phyloP scores from a whole-genome alignment of 2,329 filamentous ascomycete genomes.

The Ceratocystis albifundus region DNA sequence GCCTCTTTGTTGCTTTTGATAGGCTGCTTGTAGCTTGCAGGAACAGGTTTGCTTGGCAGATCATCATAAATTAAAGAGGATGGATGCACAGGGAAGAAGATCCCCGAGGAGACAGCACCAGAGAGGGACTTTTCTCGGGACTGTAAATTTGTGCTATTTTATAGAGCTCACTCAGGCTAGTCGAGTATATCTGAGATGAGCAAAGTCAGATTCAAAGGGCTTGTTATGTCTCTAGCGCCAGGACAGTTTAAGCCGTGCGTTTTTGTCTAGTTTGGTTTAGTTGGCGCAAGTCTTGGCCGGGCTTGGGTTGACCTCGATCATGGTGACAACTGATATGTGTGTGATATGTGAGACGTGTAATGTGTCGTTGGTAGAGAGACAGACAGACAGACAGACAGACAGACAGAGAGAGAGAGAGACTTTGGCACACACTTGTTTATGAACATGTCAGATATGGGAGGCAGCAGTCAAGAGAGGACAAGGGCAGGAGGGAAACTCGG shows the following conservation, averaged over 20 bases:
- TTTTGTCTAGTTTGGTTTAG: background rate
- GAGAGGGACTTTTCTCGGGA: background rate
- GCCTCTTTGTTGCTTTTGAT: background rate
- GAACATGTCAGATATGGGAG: background rate
- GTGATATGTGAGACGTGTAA: background rate
- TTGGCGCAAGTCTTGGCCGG: background rate
- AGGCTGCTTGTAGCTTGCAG: background rate
- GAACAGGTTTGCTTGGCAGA: constrained; percentile 2
- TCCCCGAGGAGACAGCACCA: background rate
- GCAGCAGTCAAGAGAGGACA: background rate
- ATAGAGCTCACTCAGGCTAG: too few relatives aligned
- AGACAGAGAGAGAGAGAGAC: too few relatives aligned
- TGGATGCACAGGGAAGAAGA: background rate
- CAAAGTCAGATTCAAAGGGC: background rate
- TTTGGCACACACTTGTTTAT: too few relatives aligned
- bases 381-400: too few relatives aligned
- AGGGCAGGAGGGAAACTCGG: background rate
- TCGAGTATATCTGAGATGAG: background rate
- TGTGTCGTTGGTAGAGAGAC: too few relatives aligned
- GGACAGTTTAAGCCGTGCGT: constrained; percentile 9
- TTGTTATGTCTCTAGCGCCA: background rate
- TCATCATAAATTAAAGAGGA: background rate
- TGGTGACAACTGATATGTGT: background rate
- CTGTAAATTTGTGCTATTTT: too few relatives aligned
- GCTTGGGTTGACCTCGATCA: background rate